Evolutionary conservation across 2,329 filamentous ascomycete genomes (phyloP), one percentile per base, ranked within the genome.

Genomic region (Ceratocystis harringtonii): DNA sequence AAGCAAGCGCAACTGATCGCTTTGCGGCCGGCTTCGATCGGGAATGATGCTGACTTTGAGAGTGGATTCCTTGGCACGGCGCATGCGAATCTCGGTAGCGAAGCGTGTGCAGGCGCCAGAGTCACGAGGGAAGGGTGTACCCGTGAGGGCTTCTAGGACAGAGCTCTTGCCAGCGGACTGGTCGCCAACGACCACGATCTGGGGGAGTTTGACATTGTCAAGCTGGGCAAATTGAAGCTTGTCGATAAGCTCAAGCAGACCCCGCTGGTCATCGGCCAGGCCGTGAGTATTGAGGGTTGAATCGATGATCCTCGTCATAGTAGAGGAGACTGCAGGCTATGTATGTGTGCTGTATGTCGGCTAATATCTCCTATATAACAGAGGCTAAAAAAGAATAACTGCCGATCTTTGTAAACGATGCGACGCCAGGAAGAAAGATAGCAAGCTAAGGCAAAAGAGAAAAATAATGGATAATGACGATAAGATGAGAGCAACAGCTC

Each of bases 81-180:
- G 77, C n/a, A 84, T 74, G 3, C 81, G 75, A 65, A 85, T 79
- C 70, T 85, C 81, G 30, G 82, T 84, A 3, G 82, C 79, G 67
- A 84, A 86, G 19, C 83, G 76, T 0, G 84, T 87, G 69, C 84
- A 87, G 1, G 84, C 77, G 60, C 79, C 81, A 62, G 81, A 81
- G 68, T 82, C 81, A 65, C 80, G 76, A 0, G 83, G 84, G 58
- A 87, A 86, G 0, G 80, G 79, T 8, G 84, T 82, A 28, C 82
- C 81, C 0, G 82, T 84, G 45, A 87, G 76, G n/a, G 83, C 82
- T 70, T 85, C 83, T 1, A 86, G 77, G 1, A 84, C 81, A 3
- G 83, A 85, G 69, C 80, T 84, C 72, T 86, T 86, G 22, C 84
- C 84, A 5, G 82, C 80, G 1, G 82, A 85, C 72, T 86, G 83